Base-by-base conservation (phyloP, 352 stramenopile species). In the Thalassiosira hispida region DNA sequence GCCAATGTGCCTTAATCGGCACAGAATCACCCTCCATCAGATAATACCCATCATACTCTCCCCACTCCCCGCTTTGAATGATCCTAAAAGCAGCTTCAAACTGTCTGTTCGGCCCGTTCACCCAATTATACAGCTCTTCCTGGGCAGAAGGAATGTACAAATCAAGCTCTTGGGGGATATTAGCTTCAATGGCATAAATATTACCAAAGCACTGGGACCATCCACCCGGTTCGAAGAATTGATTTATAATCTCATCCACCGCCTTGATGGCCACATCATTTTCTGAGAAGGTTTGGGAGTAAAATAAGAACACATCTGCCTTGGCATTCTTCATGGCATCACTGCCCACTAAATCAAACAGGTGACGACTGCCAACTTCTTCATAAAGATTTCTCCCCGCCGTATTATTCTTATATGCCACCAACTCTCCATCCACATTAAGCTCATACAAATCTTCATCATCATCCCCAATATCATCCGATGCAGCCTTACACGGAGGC, bases 11-110 rank as follows among this genome's bases (percentile, higher is more conserved):
- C 47, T 84, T 85, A 55, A 87, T 79, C 12, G 86, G 86, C 18
- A 90, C 72, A n/a, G 56, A 83, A 74, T 92, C 86, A 81, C 79
- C 84, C 56, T 90, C 83, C 83, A 92, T 90, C 35, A 88, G 57
- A 70, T 90, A 92, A 33, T 89, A 85, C 20, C 73, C 76, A 65
- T 92, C 86, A 66, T 89, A 90, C 8, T 82, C 61, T 29, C 73
- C 81, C 71, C 73, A 87, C 68, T 86, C 81, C 44, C 74, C 75
- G 47, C 69, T 80, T 69, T 92, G 78, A 67, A 90, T 73, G 46
- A 84, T 80, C 25, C 83, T 81, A 70, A 89, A 81, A 2, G 71
- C 79, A 18, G 77, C 67, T 65, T 92, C 84, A 70, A 85, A 90
- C 55, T 89, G 83, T 66, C 83, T 56, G 71, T 89, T 92, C 23